Conservation (phyloP, 2,329 filamentous ascomycete genomes). For the Paecilomyces dactylethromorphus region DNA sequence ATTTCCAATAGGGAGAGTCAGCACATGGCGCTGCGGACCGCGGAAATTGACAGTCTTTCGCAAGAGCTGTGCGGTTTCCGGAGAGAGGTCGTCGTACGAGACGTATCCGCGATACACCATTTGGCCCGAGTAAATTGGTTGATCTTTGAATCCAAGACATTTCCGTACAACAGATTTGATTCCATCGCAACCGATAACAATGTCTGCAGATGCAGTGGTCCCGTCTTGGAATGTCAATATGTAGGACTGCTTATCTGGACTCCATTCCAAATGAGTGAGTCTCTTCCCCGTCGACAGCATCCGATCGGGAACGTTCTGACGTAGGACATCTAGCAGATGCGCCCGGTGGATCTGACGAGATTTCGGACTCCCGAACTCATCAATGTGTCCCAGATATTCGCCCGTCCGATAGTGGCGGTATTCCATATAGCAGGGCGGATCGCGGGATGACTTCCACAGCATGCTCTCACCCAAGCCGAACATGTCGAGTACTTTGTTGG, state of each 20-base stretch:
- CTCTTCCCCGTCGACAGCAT: constrained; percentile 21
- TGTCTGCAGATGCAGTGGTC: constrained; percentile 6
- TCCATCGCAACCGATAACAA: constrained; percentile 13
- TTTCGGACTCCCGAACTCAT: constrained; percentile 18
- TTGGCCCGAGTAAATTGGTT: constrained; percentile 28
- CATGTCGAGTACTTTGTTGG: constrained; percentile 23
- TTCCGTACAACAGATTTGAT: constrained; percentile 13
- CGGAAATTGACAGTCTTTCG: constrained; percentile 29
- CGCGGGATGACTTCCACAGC: constrained; percentile 26
- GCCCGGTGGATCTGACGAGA: constrained; percentile 23
- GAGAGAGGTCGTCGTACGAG: constrained; percentile 23
- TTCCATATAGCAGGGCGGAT: constrained; percentile 24
- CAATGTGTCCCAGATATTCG: constrained; percentile 23
- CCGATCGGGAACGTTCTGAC: constrained; percentile 21
- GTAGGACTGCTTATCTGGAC: not conserved
- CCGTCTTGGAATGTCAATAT: constrained; percentile 7
- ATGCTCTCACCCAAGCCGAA: constrained; percentile 25
- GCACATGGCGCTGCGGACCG: constrained; percentile 23
- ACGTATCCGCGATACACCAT: constrained; percentile 33
- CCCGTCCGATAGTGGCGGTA: constrained; percentile 20
- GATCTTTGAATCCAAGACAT: constrained; percentile 18
- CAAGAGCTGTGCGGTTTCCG: constrained; percentile 21
- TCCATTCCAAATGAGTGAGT: not conserved
- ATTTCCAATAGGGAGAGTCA: constrained; percentile 32
- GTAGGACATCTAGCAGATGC: constrained; percentile 29